Evolutionary conservation across 2,329 filamentous ascomycete genomes (phyloP), one percentile per base, ranked within the genome.

Genomic region (Botrytis hyacinthi): DNA sequence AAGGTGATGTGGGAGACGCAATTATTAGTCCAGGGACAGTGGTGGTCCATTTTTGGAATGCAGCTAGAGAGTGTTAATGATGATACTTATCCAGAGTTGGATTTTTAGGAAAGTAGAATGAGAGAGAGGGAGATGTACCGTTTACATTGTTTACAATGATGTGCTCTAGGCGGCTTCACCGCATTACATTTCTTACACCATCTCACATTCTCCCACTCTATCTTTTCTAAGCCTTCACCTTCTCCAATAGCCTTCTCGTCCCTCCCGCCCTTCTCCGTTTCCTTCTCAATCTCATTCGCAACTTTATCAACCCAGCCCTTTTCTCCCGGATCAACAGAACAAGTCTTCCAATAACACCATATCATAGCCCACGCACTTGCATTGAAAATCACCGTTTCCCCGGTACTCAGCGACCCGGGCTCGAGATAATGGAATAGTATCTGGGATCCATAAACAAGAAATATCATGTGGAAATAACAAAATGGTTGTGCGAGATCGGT

Each of bases 11-110:
- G 88, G 20, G 92, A 94, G 71, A 96, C 92, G 84, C 93, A 97
- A 83, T 95, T 95, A 75, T 84, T 85, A 5, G 92, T 95, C 93
- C 93, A 96, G 4, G 93, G 92, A 80, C 93, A 96, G 83, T 97
- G 93, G 83, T 94, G 92, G 83, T 95, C 92, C 92, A 95, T 95
- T 82, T 90, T 92, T 54, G 92, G 91, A 67, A 94, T 88, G 82
- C 92, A 94, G 78, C 85, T 86, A 37, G n/a, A 42, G 40, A 1
- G 1, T 29, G 71, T 76, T 37, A 78, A 70, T 54, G 26, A 16
- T 26, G 42, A 18, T 37, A 10, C 46, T 32, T 5, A 26, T 26
- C 14, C 16, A 4, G 16, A 26, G 42, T 26, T 4, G 8, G 5
- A 7, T 3, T 29, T n/a, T n/a, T 14, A n/a, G 12, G n/a, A 14